Evolutionary conservation across 2,329 filamentous ascomycete species (phyloP).

Genomic region (Cylindrodendrum hubeiense): DNA sequence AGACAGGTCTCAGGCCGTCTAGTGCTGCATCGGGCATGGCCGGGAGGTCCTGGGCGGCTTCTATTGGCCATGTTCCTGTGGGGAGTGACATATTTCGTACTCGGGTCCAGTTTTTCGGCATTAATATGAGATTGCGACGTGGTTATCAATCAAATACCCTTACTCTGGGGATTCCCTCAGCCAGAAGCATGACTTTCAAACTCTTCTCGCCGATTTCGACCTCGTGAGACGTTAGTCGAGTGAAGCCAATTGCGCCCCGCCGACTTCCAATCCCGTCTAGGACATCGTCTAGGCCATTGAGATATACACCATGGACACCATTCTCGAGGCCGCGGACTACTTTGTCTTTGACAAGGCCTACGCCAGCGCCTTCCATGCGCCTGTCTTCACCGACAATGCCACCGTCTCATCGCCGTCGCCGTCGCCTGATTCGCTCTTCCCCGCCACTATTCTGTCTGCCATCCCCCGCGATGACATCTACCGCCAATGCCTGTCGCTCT

Average conservation of each 20-base stretch:
- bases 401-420: constrained; percentile 6
- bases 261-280: neutral
- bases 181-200: neutral
- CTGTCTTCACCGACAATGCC: constrained; percentile 21
- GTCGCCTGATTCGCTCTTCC: constrained; percentile 30
- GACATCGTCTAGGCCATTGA: neutral
- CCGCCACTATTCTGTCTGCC: constrained; percentile 43
- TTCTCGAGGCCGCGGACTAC: constrained; percentile 56
- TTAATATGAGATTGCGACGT: neutral
- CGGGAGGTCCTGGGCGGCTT: neutral
- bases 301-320: constrained; percentile 51
- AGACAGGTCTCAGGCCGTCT: neutral
- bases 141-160: neutral
- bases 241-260: neutral
- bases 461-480: constrained; percentile 56
- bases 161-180: neutral
- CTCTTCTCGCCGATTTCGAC: neutral
- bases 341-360: constrained; percentile 56
- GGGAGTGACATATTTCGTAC: neutral
- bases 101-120: neutral
- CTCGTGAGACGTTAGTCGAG: neutral
- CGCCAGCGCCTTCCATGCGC: constrained; percentile 52
- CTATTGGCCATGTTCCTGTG: neutral
- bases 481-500: constrained; percentile 54
- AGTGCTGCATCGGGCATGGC: neutral